Conservation (phyloP, 306 rosid genomes). For the Fragaria ananassa region DNA sequence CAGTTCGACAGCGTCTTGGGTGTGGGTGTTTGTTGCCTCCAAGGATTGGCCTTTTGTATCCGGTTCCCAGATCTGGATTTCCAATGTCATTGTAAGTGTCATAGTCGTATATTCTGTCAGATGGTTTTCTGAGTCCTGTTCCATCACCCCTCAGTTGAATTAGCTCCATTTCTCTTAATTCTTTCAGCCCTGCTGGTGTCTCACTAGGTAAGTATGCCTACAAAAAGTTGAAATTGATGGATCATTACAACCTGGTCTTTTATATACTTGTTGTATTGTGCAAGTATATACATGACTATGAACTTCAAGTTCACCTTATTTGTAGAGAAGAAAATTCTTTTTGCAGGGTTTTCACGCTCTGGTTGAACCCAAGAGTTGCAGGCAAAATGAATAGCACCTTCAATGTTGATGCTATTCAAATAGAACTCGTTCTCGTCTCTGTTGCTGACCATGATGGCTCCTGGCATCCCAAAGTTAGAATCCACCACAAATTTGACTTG, state of each 20-base stretch:
- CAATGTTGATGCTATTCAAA: constrained; percentile 33
- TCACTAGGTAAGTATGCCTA: too few relatives aligned
- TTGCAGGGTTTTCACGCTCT: neutral
- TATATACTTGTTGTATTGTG: neutral
- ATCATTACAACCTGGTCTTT: too few relatives aligned
- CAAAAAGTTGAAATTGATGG: neutral
- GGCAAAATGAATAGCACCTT: constrained; percentile 17
- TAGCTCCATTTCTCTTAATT: too few relatives aligned
- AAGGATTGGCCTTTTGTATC: too few relatives aligned
- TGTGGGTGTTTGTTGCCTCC: constrained; percentile 7
- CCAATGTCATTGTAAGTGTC: too few relatives aligned
- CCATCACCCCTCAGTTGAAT: too few relatives aligned
- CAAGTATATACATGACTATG: neutral
- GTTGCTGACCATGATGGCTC: constrained; percentile 32
- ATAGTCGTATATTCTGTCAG: too few relatives aligned
- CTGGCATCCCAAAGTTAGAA: constrained; percentile 45
- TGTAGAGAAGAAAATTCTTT: constrained; percentile 39
- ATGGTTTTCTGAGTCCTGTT: too few relatives aligned
- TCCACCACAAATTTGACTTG: constrained; percentile 37
- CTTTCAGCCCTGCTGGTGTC: too few relatives aligned
- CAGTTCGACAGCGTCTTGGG: constrained; percentile 43
- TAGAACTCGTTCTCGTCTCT: constrained; percentile 33
- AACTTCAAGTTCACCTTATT: constrained; percentile 25
- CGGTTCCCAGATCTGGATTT: too few relatives aligned
- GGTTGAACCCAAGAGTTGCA: constrained; percentile 59